Percentiles rank a stretch among this genome's conserved stretches.
These are phyloP conservation scores for Monosporascus sp. DNA, from an alignment of 2,329 filamentous ascomycete genomes.

Conservation along the genomic window DNA sequence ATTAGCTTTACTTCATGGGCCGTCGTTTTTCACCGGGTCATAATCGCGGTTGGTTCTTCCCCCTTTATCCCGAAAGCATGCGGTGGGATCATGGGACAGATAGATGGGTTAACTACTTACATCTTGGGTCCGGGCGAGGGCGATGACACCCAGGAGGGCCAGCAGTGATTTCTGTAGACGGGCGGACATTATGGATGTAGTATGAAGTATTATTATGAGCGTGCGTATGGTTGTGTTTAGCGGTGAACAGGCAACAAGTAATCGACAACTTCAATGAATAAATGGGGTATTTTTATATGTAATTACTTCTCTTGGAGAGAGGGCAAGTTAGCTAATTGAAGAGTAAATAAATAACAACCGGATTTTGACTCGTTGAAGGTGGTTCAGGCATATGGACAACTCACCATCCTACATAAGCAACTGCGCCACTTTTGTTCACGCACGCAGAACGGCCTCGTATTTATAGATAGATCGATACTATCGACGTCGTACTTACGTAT, in stretches of 20 bases:
- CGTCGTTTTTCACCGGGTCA: neutral
- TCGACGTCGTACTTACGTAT: neutral
- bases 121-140: neutral
- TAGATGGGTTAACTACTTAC: neutral
- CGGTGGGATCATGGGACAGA: neutral
- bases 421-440: neutral
- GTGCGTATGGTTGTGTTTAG: neutral
- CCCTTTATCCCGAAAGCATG: neutral
- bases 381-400: too few species aligned
- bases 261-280: neutral
- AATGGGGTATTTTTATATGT: too few species aligned
- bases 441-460: neutral
- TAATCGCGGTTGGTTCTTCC: neutral
- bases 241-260: neutral
- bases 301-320: too few species aligned
- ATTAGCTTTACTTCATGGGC: neutral
- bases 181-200: neutral
- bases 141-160: neutral
- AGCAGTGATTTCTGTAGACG: neutral
- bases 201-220: neutral
- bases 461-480: neutral
- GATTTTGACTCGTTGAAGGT: neutral
- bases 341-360: neutral
- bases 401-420: neutral
- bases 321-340: neutral